Percentiles rank a stretch among this genome's conserved stretches.
Conservation (phyloP, 2,329 filamentous ascomycete genomes). For the Sporothrix humicola region DNA sequence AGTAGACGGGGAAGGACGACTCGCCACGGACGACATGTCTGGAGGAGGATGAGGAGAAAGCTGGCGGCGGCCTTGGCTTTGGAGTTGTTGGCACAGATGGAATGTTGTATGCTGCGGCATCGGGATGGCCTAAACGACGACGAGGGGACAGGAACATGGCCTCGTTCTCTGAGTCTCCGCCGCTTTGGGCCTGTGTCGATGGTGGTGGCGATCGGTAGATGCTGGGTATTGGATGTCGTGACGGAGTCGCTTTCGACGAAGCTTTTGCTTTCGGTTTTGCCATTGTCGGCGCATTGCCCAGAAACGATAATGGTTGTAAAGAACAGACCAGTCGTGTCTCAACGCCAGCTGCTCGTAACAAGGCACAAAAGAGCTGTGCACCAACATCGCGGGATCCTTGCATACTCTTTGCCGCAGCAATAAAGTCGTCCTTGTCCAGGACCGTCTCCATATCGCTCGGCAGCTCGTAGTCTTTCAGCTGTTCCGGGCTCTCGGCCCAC, state of each 20-base stretch:
- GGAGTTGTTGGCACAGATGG: slow-evolving; percentile 48
- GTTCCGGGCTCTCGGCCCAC: slow-evolving; percentile 74
- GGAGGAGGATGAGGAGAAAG: slow-evolving; percentile 48
- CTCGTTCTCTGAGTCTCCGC: slow-evolving; percentile 24
- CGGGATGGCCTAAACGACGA: slow-evolving; percentile 59
- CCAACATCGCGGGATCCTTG: slow-evolving; percentile 88
- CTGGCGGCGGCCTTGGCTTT: slow-evolving; percentile 32
- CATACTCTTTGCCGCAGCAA: slow-evolving; percentile 68
- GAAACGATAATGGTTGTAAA: slow-evolving; percentile 78
- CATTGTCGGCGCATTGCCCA: slow-evolving; percentile 57
- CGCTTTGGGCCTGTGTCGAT: neutral
- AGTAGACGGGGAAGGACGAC: slow-evolving; percentile 83
- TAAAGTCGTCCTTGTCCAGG: slow-evolving; percentile 75
- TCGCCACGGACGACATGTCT: slow-evolving; percentile 64
- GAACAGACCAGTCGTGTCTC: slow-evolving; percentile 87
- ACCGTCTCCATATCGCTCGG: slow-evolving; percentile 70
- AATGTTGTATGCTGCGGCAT: slow-evolving; percentile 59
- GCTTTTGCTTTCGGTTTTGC: slow-evolving; percentile 47
- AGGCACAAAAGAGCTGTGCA: slow-evolving; percentile 86
- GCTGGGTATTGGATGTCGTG: slow-evolving; percentile 47
- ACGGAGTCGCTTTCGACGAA: slow-evolving; percentile 40
- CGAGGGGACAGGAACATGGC: slow-evolving; percentile 46
- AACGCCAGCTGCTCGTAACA: slow-evolving; percentile 82
- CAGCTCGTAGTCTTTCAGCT: slow-evolving; percentile 63
- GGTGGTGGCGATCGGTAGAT: slow-evolving; percentile 44